These are phyloP conservation scores for Yamadazyma ubonensis DNA, from an alignment of 805 yeast species.

Conservation along the genomic window DNA sequence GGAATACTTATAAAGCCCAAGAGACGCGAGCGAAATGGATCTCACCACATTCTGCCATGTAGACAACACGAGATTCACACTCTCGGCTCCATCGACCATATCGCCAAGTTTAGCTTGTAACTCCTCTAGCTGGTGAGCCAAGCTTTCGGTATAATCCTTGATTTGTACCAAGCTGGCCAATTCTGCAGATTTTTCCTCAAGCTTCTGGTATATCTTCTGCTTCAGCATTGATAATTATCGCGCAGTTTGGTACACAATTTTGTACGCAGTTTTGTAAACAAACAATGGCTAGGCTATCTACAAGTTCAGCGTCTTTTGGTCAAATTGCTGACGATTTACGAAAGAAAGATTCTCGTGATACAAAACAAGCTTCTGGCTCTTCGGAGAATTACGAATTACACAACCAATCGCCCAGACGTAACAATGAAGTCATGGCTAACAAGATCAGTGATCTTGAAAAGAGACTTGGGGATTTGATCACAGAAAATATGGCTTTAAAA, in stretches of 20 bases:
- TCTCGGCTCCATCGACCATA: constrained; percentile 56
- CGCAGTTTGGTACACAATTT: too few relatives aligned
- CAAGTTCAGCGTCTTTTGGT: constrained; percentile 17
- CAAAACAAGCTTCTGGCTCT: too few relatives aligned
- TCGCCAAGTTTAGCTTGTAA: constrained; percentile 49
- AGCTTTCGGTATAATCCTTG: constrained; percentile 42
- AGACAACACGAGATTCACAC: constrained; percentile 56
- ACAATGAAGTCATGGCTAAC: constrained; percentile 52
- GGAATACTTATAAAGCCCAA: constrained; percentile 46
- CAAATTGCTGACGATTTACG: constrained; percentile 15
- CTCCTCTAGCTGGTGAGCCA: constrained; percentile 48
- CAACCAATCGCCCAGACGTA: constrained; percentile 59
- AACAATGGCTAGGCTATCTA: constrained; percentile 21
- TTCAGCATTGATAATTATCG: constrained; percentile 13
- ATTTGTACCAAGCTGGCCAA: constrained; percentile 50
- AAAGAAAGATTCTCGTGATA: too few relatives aligned
- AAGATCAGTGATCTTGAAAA: constrained; percentile 54
- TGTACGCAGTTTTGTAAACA: constrained; percentile 10
- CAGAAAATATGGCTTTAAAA: constrained; percentile 48
- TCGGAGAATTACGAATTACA: constrained; percentile 7
- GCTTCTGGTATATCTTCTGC: constrained; percentile 23
- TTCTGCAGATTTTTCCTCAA: constrained; percentile 50
- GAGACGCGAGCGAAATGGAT: constrained; percentile 59
- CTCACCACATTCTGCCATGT: constrained; percentile 66
- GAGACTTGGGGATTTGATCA: constrained; percentile 47